Base-by-base conservation (phyloP, 1,284 basidiomycete species). In the Agaricales sp. region DNA sequence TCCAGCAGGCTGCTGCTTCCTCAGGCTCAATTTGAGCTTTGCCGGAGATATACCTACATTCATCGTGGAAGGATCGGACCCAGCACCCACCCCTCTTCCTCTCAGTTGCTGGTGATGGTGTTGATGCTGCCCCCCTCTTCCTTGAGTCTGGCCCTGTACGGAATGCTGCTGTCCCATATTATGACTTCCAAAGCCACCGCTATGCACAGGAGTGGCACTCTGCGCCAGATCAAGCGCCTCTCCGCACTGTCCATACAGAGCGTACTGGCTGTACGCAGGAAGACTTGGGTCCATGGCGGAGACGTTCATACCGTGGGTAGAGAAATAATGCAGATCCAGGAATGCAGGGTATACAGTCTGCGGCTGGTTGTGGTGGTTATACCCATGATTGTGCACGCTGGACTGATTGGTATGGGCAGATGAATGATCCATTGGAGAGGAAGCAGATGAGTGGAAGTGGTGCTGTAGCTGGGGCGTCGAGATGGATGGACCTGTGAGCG, bases 151-250 rank as follows among this genome's bases (percentile, higher is more conserved):
- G n/a, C n/a, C n/a, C n/a, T n/a, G n/a, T n/a, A n/a, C n/a, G n/a
- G n/a, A n/a, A n/a, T n/a, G n/a, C n/a, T 44, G 51, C 45, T 39
- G 22, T 41, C 43, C 53, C 39, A 56, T 54, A 46, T 63, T 59
- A 54, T 63, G 62, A 43, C 60, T 51, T 43, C n/a, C n/a, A n/a
- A n/a, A n/a, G 64, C 56, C 25, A 62, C 58, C n/a, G 61, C 59
- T 45, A 62, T 52, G 23, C 53, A 55, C 45, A 56, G 50, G 26
- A 45, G n/a, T n/a, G n/a, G n/a, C n/a, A n/a, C n/a, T n/a, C n/a
- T n/a, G n/a, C n/a, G 81, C 82, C 35, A 86, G 66, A 59, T 85
- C 81, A 25, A 85, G 67, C n/a, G 82, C 82, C 54, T 78, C 55
- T 46, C 54, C 45, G 39, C 58, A 52, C 38, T 52, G 51, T 37